These are phyloP conservation scores for Corinectria fuckeliana DNA, from an alignment of 2,329 filamentous ascomycete species.

Conservation along the genomic window DNA sequence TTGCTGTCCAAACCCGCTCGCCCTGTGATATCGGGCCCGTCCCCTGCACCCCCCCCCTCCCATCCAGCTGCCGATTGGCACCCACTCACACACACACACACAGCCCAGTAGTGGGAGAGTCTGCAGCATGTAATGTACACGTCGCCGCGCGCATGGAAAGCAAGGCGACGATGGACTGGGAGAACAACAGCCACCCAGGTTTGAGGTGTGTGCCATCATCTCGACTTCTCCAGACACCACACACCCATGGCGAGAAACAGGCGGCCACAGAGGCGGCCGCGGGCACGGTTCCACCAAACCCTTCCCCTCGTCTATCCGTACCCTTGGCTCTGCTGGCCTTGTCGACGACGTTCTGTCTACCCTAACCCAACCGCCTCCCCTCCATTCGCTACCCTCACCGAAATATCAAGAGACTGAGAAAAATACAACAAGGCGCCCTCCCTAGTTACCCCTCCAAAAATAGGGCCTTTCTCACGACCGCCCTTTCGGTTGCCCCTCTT, in stretches of 20 bases:
- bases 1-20: slow-evolving; percentile 41
- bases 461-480: slow-evolving; percentile 30
- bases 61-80: slow-evolving; percentile 39
- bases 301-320: slow-evolving; percentile 22
- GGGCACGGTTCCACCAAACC: slow-evolving; percentile 26
- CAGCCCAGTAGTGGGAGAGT: slow-evolving; percentile 21
- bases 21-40: slow-evolving; percentile 39
- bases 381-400: slow-evolving; percentile 33
- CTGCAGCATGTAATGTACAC: slow-evolving; percentile 24
- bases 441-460: slow-evolving; percentile 34
- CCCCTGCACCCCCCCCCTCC: slow-evolving; percentile 33
- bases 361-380: slow-evolving; percentile 27
- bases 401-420: slow-evolving; percentile 25
- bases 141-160: slow-evolving; percentile 28
- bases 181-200: slow-evolving; percentile 23
- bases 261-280: slow-evolving; percentile 12
- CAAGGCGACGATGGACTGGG: slow-evolving; percentile 17
- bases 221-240: slow-evolving; percentile 9
- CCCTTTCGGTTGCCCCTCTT: slow-evolving; percentile 31
- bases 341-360: slow-evolving; percentile 23
- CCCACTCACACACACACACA: slow-evolving; percentile 27
- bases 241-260: slow-evolving; percentile 20
- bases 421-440: slow-evolving; percentile 22
- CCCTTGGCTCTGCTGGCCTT: slow-evolving; percentile 10
- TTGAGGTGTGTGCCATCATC: slow-evolving; percentile 28